Evolutionary conservation across 306 rosid species (phyloP).

Genomic region (Vigna angularis): DNA sequence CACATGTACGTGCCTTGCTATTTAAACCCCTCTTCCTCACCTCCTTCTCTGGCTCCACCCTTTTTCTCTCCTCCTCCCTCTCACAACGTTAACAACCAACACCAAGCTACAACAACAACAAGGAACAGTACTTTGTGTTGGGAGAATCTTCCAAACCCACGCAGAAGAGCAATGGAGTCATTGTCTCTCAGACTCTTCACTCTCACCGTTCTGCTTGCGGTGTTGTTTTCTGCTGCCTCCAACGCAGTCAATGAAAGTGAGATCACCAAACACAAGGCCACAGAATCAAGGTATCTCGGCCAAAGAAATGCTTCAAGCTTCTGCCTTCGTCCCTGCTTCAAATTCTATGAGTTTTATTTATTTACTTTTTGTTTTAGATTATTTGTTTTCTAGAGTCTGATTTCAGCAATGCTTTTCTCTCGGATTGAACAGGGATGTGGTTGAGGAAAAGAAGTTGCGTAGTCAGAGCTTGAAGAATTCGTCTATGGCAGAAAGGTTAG

Average conservation of each 20-base stretch:
- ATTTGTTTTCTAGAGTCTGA: constrained; percentile 3
- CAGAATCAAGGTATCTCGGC: constrained; percentile 55
- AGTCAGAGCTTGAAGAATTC: constrained; percentile 65
- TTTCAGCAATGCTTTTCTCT: constrained; percentile 14
- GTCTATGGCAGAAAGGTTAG: constrained; percentile 80
- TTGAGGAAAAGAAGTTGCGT: constrained; percentile 48
- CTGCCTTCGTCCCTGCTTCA: constrained; percentile 30
- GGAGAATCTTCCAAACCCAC: background rate
- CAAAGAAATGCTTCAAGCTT: background rate
- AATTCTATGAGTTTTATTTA: constrained; percentile 11
- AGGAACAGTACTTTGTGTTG: background rate
- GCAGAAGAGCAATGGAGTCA: constrained; percentile 58
- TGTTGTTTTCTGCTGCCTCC: constrained; percentile 43
- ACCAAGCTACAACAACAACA: background rate
- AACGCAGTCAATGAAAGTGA: constrained; percentile 43
- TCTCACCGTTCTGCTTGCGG: constrained; percentile 37
- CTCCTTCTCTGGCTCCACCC: constrained; percentile 50
- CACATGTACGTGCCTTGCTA: constrained; percentile 42
- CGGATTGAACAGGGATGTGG: constrained; percentile 48
- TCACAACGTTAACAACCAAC: background rate
- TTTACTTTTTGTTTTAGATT: background rate
- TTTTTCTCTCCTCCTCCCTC: constrained; percentile 25
- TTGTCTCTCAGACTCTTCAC: constrained; percentile 41
- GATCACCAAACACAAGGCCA: background rate
- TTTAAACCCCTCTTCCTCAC: constrained; percentile 52